Conservation (phyloP, 345 rosid species). For the Eucalyptus paniculata region DNA sequence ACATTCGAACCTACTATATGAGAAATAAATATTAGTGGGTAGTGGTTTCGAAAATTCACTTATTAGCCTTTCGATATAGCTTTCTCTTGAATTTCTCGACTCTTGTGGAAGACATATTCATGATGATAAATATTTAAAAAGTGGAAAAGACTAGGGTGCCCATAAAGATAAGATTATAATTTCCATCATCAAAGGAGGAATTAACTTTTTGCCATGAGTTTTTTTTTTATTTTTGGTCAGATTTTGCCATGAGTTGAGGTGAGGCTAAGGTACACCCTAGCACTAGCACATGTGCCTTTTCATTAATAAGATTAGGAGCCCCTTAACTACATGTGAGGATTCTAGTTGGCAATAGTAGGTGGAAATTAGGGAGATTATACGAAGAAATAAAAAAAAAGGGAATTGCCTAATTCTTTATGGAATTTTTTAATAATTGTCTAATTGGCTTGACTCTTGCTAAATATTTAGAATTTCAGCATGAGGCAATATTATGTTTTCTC, state of each 20-base stretch:
- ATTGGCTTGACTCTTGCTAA: background rate
- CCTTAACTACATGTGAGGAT: background rate
- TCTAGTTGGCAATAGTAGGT: background rate
- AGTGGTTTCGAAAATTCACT: background rate
- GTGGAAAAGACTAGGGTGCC: background rate
- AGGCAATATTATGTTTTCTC: background rate
- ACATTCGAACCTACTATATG: background rate
- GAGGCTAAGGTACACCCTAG: background rate
- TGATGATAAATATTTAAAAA: background rate
- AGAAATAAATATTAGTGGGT: background rate
- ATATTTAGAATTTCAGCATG: background rate
- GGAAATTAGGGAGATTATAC: background rate
- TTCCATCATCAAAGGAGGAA: background rate
- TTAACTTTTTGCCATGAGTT: background rate
- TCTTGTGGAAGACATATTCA: background rate
- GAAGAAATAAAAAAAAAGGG: rapidly evolving
- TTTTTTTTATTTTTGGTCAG: no score
- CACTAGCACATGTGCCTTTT: background rate
- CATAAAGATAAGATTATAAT: background rate
- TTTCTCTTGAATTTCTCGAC: background rate
- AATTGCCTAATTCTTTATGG: background rate
- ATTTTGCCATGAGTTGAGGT: background rate
- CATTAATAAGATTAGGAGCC: background rate
- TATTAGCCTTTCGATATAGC: background rate
- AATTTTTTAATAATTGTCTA: background rate